These are phyloP conservation scores for Eremothecium coryli DNA, from an alignment of 1,139 yeast species.

Conservation along the genomic window DNA sequence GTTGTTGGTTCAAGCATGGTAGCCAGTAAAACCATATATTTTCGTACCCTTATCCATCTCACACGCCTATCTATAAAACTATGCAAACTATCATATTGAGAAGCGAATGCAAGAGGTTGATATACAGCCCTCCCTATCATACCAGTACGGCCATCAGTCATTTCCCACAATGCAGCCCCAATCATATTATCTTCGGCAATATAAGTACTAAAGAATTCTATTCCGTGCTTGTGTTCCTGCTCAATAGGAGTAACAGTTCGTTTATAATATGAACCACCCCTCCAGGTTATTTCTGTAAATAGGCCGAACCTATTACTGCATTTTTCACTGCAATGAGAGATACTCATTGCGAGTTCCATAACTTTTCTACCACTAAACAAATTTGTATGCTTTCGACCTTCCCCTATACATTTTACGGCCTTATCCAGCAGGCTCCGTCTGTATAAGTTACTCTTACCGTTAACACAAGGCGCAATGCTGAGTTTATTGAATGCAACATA, in stretches of 20 bases:
- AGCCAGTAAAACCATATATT: constrained; percentile 80
- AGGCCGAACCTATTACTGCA: constrained; percentile 1
- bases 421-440: constrained; percentile 58
- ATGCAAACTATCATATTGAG: constrained; percentile 32
- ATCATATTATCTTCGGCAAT: constrained; percentile 94
- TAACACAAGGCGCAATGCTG: constrained; percentile 83
- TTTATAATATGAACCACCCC: constrained; percentile 1
- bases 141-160: constrained; percentile 59
- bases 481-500: constrained; percentile 68
- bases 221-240: constrained; percentile 35
- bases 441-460: constrained; percentile 83
- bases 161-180: constrained; percentile 75
- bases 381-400: constrained; percentile 20
- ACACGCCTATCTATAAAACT: constrained; percentile 63
- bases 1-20: constrained; percentile 83
- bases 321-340: not conserved
- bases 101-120: constrained; percentile 56
- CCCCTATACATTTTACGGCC: constrained; percentile 41
- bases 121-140: constrained; percentile 71
- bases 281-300: not conserved
- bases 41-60: constrained; percentile 83
- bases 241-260: constrained; percentile 5
- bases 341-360: not conserved
- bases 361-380: constrained; percentile 8
- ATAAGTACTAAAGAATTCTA: constrained; percentile 65